Evolutionary conservation across 164 flowering plant species (phyloP).

Genomic region (Chloranthus sessilifolius): DNA sequence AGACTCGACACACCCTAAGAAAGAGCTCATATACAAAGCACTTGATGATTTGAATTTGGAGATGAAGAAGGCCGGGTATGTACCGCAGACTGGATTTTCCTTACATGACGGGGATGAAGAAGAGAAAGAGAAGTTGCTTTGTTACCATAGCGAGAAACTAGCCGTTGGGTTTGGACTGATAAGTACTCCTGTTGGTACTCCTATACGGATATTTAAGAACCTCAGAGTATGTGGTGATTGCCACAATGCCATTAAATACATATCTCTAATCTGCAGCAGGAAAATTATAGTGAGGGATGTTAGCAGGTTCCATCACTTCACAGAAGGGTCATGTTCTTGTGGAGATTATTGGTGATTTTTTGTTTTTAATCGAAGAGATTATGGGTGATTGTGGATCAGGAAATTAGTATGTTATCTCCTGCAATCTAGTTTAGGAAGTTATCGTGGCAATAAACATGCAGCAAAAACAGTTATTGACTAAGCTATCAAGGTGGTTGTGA

Average conservation of each 20-base stretch:
- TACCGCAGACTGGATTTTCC: slow-evolving; percentile 9
- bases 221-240: slow-evolving; percentile 20
- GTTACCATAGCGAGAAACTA: slow-evolving; percentile 17
- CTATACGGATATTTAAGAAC: slow-evolving; percentile 13
- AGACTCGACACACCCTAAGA: slow-evolving; percentile 16
- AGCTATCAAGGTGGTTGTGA: too few relatives aligned
- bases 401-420: too few relatives aligned
- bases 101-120: slow-evolving; percentile 4
- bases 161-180: slow-evolving; percentile 15
- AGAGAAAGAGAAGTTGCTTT: slow-evolving; percentile 9
- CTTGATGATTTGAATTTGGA: slow-evolving; percentile 8
- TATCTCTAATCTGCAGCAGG: slow-evolving; percentile 8
- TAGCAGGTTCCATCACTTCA: slow-evolving; percentile 16
- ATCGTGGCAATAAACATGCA: too few relatives aligned
- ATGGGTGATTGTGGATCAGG: too few relatives aligned
- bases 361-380: too few relatives aligned
- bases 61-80: slow-evolving; percentile 13
- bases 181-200: slow-evolving; percentile 1
- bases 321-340: slow-evolving; percentile 16
- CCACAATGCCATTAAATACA: slow-evolving; percentile 14
- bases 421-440: too few relatives aligned
- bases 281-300: slow-evolving; percentile 13
- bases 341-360: slow-evolving; percentile 19
- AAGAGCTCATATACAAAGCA: slow-evolving; percentile 11
- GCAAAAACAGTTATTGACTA: too few relatives aligned